Evolutionary conservation across 441 rosid species (phyloP).

Genomic region (Lepidium campestre): DNA sequence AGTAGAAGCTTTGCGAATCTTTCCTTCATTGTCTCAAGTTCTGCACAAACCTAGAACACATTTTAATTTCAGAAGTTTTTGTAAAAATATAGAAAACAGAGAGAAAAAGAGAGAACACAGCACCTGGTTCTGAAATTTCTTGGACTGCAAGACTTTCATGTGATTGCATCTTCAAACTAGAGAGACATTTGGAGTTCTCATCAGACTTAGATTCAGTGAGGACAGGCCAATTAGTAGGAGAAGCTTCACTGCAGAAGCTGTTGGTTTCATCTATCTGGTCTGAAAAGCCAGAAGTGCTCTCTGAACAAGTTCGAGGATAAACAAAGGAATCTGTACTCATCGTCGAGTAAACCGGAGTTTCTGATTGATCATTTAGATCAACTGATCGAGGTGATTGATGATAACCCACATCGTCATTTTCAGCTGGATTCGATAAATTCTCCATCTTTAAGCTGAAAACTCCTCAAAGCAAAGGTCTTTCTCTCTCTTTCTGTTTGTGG

Average conservation of each 20-base stretch:
- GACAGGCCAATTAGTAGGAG: constrained; percentile 59
- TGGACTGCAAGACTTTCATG: constrained; percentile 13
- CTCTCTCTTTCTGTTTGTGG: background rate
- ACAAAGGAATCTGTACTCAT: constrained; percentile 60
- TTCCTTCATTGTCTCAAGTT: constrained; percentile 61
- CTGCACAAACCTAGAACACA: constrained; percentile 18
- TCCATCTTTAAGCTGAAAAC: constrained; percentile 15
- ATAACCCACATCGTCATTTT: constrained; percentile 45
- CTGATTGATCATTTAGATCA: constrained; percentile 52
- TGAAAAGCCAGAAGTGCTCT: constrained; percentile 50
- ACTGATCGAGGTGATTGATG: constrained; percentile 50
- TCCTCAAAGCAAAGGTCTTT: background rate
- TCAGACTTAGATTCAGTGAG: constrained; percentile 28
- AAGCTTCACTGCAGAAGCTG: constrained; percentile 60
- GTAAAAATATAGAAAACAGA: background rate
- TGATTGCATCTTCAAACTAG: constrained; percentile 7
- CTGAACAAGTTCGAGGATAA: constrained; percentile 62
- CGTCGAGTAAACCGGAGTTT: constrained; percentile 58
- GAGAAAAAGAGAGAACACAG: background rate
- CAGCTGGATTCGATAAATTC: constrained; percentile 37
- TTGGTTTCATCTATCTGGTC: constrained; percentile 54
- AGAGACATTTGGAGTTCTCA: constrained; percentile 20
- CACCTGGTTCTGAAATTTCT: constrained; percentile 51
- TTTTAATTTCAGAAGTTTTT: background rate
- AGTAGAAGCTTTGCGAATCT: constrained; percentile 62